Conservation (phyloP, 2,329 filamentous ascomycete genomes). For the Fusarium sp. region DNA sequence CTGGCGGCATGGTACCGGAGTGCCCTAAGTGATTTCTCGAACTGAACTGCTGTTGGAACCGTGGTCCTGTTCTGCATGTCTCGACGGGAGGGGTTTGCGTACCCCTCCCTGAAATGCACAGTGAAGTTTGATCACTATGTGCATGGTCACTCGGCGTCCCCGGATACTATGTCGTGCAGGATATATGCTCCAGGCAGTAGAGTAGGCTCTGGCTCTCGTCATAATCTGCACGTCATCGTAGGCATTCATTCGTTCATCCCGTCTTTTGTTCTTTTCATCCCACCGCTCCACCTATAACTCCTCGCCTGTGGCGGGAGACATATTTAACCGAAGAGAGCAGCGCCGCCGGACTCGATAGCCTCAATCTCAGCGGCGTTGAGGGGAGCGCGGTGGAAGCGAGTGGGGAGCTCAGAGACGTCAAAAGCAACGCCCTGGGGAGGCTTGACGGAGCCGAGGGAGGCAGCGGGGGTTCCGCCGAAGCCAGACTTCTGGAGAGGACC, state of each 20-base stretch:
- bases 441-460: conserved; percentile 76
- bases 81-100: conserved; percentile 15
- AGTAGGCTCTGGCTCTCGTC: conserved; percentile 21
- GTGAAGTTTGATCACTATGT: conserved; percentile 18
- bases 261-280: conserved; percentile 18
- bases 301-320: conserved; percentile 23
- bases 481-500: conserved; percentile 74
- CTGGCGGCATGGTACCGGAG: conserved; percentile 26
- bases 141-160: conserved; percentile 31
- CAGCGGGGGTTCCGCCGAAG: conserved; percentile 72
- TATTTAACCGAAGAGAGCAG: conserved; percentile 63
- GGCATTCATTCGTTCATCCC: conserved; percentile 36
- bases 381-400: conserved; percentile 79
- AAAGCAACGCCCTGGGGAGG: conserved; percentile 82
- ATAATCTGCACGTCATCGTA: conserved; percentile 28
- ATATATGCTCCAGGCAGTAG: conserved; percentile 31
- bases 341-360: conserved; percentile 92
- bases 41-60: conserved; percentile 9
- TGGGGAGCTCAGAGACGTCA: conserved; percentile 87
- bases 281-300: conserved; percentile 38
- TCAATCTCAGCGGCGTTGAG: conserved; percentile 90
- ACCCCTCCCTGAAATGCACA: conserved; percentile 21
- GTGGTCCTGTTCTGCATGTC: not conserved
- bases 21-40: conserved; percentile 27
- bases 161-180: conserved; percentile 30